Evolutionary conservation across 176 grass and related monocot genomes (phyloP).

Genomic region (Oryza punctata): DNA sequence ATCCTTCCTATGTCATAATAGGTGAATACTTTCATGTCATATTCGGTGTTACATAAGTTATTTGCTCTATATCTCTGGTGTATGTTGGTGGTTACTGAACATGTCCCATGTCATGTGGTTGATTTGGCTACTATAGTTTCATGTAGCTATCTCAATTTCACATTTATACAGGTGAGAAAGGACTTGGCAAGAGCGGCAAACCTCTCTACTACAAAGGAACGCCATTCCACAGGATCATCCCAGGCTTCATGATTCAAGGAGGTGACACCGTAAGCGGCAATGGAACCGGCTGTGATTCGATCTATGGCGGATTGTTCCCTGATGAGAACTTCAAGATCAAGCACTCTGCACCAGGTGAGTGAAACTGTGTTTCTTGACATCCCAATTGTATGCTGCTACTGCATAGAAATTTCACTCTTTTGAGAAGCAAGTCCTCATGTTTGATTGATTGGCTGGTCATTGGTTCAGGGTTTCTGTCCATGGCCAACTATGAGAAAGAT

Average conservation of each 20-base stretch:
- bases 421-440: neutral
- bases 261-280: conserved; percentile 90
- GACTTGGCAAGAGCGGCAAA: conserved; percentile 83
- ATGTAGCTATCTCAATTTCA: neutral
- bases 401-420: neutral
- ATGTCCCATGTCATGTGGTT: neutral
- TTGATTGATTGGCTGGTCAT: neutral
- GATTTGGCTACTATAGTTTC: neutral
- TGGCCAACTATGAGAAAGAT: conserved; percentile 84
- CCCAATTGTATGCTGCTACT: neutral
- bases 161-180: conserved; percentile 82
- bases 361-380: neutral
- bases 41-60: neutral
- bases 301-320: conserved; percentile 74
- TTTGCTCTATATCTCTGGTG: neutral
- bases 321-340: conserved; percentile 99
- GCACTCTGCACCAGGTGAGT: conserved; percentile 92
- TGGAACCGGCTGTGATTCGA: conserved; percentile 92
- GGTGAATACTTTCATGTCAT: neutral
- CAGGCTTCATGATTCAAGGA: conserved; percentile 98
- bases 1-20: neutral
- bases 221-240: conserved; percentile 90
- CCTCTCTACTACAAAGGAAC: conserved; percentile 93
- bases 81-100: neutral
- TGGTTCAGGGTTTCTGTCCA: conserved; percentile 68